Base-by-base conservation (phyloP, 192 early-diverging fungal genomes). In the Backusella parvicylindrica region DNA sequence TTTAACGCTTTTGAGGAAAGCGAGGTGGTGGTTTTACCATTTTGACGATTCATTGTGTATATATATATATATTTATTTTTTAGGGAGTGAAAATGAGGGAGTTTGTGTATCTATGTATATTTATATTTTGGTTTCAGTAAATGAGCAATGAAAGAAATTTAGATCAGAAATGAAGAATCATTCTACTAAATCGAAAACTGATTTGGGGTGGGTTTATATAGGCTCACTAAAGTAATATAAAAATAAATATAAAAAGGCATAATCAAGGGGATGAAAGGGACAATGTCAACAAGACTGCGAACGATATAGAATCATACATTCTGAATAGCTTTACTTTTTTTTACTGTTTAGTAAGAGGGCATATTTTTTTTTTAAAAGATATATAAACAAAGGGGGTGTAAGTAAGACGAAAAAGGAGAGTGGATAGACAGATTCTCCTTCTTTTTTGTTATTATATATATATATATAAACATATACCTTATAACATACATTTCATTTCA, bases 1-100 rank as follows among this genome's bases (percentile, higher is more conserved):
- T 68, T 68, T 33, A 36, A 33, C 36, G 66, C 66, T 68, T 68
- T 68, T 23, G 66, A 68, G 32, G 66, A 68, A 23, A 68, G 21
- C 33, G 26, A 43, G 40, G 26, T 70, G 68, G 68, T 47, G 68
- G 15, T 47, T 43, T 38, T 40, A 70, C 38, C 41, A 47, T 47
- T 41, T 21, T 70, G 26, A 43, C 28, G 68, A 28, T 31, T 47
- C 31, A 33, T 35, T 65, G 64, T 38, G 47, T 43, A 28, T 35
- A n/a, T 37, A 13, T 31, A 68, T 37, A 36, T 40, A 21, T 68
- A 68, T 60, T 21, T 49, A n/a, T 50, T 15, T 8, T 60, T 60
- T 28, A 28, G 53, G 53, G 26, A 28, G 53, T 60, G 21, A 60
- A 23, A 60, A 12, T 23, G 53, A 60, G 53, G 26, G 53, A 23